phyloP scores from a whole-genome alignment of 2,329 filamentous ascomycete species.

The Aspergillus cejpii region DNA sequence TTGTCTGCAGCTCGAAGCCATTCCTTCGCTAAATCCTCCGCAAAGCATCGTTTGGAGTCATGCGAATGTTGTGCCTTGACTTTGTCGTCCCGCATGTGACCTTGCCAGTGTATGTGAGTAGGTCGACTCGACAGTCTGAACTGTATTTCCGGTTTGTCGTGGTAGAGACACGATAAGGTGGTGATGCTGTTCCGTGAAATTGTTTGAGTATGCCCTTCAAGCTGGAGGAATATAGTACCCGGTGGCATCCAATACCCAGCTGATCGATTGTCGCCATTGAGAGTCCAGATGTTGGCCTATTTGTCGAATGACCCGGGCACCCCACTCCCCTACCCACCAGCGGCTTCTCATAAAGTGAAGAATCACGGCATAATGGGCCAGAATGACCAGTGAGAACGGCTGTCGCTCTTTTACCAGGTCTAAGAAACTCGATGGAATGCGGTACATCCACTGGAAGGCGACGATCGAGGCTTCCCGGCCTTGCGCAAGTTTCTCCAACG shows the following conservation, averaged over 20 bases:
- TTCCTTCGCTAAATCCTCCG: no score
- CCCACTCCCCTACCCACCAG: slow-evolving; percentile 66
- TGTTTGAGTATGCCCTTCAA: no score
- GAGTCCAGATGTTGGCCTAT: slow-evolving; percentile 35
- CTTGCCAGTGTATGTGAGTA: no score
- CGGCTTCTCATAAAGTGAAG: slow-evolving; percentile 55
- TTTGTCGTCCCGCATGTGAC: no score
- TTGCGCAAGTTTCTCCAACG: slow-evolving; percentile 25
- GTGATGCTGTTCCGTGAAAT: no score
- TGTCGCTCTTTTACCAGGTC: slow-evolving; percentile 32
- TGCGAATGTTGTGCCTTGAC: no score
- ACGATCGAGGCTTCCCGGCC: slow-evolving; percentile 27
- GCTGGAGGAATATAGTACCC: slow-evolving; percentile 22
- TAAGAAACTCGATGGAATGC: slow-evolving; percentile 56
- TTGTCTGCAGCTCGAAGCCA: no score
- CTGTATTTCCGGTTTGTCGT: no score
- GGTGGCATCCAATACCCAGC: slow-evolving; percentile 32
- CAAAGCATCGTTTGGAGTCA: no score
- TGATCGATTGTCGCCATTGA: slow-evolving; percentile 25
- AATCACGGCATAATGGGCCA: slow-evolving; percentile 41
- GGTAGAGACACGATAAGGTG: no score
- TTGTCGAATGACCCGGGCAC: slow-evolving; percentile 59
- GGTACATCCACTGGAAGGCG: slow-evolving; percentile 54
- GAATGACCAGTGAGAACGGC: slow-evolving; percentile 40
- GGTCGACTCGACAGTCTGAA: no score